Evolutionary conservation across 2,329 filamentous ascomycete genomes (phyloP), one percentile per base, ranked within the genome.

Genomic region (Hypoxylon sp.): DNA sequence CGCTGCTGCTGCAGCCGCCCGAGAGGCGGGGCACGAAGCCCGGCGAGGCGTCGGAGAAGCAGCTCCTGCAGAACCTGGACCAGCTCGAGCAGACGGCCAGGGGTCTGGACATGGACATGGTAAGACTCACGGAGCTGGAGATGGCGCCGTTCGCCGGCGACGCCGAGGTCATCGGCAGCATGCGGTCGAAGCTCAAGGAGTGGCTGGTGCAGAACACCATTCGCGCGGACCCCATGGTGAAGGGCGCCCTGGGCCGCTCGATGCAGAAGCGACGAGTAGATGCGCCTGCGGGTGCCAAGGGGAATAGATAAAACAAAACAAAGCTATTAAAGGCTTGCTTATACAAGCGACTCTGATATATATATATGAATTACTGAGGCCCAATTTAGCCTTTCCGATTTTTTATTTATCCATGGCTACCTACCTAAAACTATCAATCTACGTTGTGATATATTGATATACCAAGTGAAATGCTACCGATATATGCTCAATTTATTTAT

Each of bases 141-240:
- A 81, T 92, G 70, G 84, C 85, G 42, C 93, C 93, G 0, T 97
- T 91, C 71, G 83, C 79, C 40, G 87, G 86, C n/a, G 88, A 95
- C 65, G 74, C 80, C 25, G 79, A 82, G 54, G 78, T 77, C n/a
- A 75, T 88, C 35, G 77, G 76, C 32, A 84, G 83, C 51, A 73
- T 95, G 64, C 81, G 85, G 55, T 79, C 80, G 29, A 89, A 88
- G 63, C 82, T 97, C 73, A 89, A 87, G 71, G 90, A 94, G 64
- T 96, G 91, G 81, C 76, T 97, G 61, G 85, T 97, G 40, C 86
- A 95, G 69, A 95, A 95, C 67, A 92, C 87, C 9, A 88, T 95
- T 52, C 81, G 84, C 60, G 84, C 82, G 36, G 89, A 93, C 70
- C 87, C 86, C 1, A 90, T 93, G 73, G 93, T 97, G 6, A 81